phyloP scores from a whole-genome alignment of 164 flowering plant genomes.

The Nymphaea colorata region DNA sequence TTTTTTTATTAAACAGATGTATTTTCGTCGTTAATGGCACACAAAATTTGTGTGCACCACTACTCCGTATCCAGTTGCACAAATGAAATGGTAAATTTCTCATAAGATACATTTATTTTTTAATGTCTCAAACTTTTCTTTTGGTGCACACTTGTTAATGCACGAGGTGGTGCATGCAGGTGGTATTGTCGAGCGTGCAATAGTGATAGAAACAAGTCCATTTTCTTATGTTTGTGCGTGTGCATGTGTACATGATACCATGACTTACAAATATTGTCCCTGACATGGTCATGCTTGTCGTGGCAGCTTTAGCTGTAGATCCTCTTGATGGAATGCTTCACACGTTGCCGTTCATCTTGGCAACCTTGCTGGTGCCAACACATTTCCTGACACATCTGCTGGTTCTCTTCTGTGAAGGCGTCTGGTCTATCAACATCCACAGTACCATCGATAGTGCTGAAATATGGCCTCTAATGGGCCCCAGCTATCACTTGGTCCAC shows the following conservation, averaged over 20 bases:
- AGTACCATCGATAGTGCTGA: conserved; percentile 79
- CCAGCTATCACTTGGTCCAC: conserved; percentile 93
- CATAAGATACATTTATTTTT: too few species aligned
- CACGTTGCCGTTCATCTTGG: conserved; percentile 72
- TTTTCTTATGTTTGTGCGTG: too few species aligned
- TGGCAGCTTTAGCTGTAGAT: conserved; percentile 84
- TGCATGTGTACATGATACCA: too few species aligned
- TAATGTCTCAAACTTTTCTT: not conserved
- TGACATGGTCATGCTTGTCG: not conserved
- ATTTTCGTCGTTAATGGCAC: too few species aligned
- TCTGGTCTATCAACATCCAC: conserved; percentile 95
- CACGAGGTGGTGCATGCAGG: not conserved
- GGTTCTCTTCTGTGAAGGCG: conserved; percentile 61
- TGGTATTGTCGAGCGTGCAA: not conserved
- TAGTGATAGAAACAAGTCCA: not conserved
- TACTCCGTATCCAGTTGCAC: too few species aligned
- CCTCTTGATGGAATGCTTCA: conserved; percentile 90
- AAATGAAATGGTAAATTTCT: too few species aligned
- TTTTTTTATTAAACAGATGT: too few species aligned
- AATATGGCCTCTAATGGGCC: conserved; percentile 96
- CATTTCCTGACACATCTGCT: conserved; percentile 69
- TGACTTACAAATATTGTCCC: too few species aligned
- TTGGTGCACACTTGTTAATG: not conserved
- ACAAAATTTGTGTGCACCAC: too few species aligned
- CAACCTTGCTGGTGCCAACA: conserved; percentile 62